Evolutionary conservation across 371 early-diverging fungal genomes (phyloP).

Genomic region (Mortierella sp.): DNA sequence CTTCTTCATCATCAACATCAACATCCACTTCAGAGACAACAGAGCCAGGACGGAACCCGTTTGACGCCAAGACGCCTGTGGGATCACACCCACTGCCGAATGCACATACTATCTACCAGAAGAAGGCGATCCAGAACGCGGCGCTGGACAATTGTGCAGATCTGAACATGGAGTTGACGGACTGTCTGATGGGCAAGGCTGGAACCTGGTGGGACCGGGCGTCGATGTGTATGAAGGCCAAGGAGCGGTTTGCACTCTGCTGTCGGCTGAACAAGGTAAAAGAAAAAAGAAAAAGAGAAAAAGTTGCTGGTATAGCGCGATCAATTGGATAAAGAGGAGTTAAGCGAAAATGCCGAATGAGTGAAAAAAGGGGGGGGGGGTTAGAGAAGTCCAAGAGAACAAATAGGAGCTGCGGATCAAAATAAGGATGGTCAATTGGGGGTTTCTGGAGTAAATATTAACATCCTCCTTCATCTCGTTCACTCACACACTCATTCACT

Average conservation of each 20-base stretch:
- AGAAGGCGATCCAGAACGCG: conserved; percentile 64
- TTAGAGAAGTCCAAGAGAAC: background rate
- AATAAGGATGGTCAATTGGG: background rate
- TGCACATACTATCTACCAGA: conserved; percentile 55
- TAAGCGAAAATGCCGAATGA: background rate
- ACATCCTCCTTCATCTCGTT: too few relatives aligned
- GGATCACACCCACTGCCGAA: conserved; percentile 32
- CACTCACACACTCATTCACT: too few relatives aligned
- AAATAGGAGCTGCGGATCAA: background rate
- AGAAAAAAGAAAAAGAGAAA: background rate
- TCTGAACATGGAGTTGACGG: conserved; percentile 63
- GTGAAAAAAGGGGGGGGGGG: background rate
- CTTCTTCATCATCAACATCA: background rate
- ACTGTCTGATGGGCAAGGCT: conserved; percentile 62
- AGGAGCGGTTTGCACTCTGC: conserved; percentile 67
- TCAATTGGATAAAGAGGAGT: background rate
- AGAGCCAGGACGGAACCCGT: background rate
- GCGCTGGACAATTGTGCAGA: conserved; percentile 70
- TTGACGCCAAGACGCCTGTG: background rate
- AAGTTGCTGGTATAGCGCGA: background rate
- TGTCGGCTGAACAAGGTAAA: conserved; percentile 64
- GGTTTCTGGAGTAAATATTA: background rate
- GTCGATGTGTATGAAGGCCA: conserved; percentile 72
- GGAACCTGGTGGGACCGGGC: conserved; percentile 77
- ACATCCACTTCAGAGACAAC: conserved; percentile 3